Base-by-base conservation (phyloP, 2,329 filamentous ascomycete genomes). In the Claviceps pusilla region DNA sequence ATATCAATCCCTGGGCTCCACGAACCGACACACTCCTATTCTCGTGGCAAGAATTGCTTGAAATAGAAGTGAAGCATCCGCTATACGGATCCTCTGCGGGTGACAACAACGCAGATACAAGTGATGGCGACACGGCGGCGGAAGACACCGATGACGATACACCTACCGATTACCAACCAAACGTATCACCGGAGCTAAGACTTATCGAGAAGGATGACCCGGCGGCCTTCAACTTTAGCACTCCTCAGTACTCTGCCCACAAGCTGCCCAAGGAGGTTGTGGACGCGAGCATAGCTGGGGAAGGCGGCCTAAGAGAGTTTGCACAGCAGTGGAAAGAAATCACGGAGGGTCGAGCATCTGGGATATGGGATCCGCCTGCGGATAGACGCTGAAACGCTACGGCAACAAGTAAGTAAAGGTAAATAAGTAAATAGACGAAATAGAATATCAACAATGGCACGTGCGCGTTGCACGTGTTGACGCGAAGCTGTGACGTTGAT, bases 211-310 rank as follows among this genome's bases (percentile, higher is more conserved):
- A 83, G 65, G 85, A 91, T 59, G 91, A 97, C 60, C 89, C 90
- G 0, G 87, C 91, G 57, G 90, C 90, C 1, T 93, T 89, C 65
- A 86, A 86, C 61, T 94, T 96, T 65, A 83, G 80, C 59, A 86
- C 87, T 4, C 80, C 89, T 1, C 87, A 91, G 63, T 97, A 95
- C 68, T 95, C 89, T 57, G 91, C 93, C 3, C 91, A 97, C 66
- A 98, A 97, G 70, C 72, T 98, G 61, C 93, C 93, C 0, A 89
- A 84, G 67, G 93, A 98, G 61, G 89, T 97, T 2, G 90, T 96
- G 3, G 81, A 85, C 60, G 83, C 82, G 24, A 79, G 80, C 59
- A 63, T 78, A 59, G 77, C 77, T 1, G 86, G 86, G 3, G 81
- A 87, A 54, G 87, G 86, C 3, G 86, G 85, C 0, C 77, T 97